Evolutionary conservation across 129 eudicot species (phyloP).

Genomic region (Logfia minima): DNA sequence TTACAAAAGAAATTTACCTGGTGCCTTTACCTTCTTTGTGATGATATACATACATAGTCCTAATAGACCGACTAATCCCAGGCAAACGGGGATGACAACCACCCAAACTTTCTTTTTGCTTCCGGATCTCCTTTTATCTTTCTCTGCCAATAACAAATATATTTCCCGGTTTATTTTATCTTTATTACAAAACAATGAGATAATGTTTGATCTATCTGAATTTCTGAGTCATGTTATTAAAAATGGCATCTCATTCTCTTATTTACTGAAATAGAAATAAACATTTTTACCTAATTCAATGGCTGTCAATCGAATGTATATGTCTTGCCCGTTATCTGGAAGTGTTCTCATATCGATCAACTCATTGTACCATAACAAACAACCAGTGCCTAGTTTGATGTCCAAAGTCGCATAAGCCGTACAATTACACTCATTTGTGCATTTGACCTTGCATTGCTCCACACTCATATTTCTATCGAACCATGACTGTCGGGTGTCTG

Average conservation of each 20-base stretch:
- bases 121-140: background rate
- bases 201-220: background rate
- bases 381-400: constrained; percentile 26
- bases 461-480: constrained; percentile 27
- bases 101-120: background rate
- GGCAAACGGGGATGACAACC: background rate
- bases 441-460: constrained; percentile 31
- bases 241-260: background rate
- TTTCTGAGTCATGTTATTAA: background rate
- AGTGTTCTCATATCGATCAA: constrained; percentile 28
- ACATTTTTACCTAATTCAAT: constrained; percentile 18
- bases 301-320: constrained; percentile 27
- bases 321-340: constrained; percentile 24
- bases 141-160: background rate
- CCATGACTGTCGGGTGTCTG: constrained; percentile 34
- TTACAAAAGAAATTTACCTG: constrained; percentile 1
- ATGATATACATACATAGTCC: constrained; percentile 6
- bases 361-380: constrained; percentile 34
- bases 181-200: background rate
- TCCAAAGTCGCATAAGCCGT: constrained; percentile 38
- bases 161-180: background rate
- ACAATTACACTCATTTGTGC: constrained; percentile 36
- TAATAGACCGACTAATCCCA: background rate
- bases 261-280: background rate
- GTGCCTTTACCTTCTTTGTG: constrained; percentile 4